These are phyloP conservation scores for Sindora glabra DNA, from an alignment of 306 rosid genomes.

Conservation along the genomic window DNA sequence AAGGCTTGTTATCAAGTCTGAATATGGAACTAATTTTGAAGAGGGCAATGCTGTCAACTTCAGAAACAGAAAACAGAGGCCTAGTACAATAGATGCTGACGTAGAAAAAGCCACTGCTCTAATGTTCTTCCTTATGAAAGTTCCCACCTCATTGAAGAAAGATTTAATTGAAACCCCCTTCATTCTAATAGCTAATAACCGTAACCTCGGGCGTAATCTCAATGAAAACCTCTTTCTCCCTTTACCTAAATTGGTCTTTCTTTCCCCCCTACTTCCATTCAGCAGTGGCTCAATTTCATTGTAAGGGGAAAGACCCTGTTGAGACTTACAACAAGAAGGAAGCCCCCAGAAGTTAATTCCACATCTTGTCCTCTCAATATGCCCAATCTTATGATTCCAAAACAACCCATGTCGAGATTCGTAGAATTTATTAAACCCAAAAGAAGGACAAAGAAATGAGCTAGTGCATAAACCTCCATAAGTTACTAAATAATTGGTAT, in stretches of 20 bases:
- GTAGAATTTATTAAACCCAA: conserved; percentile 20
- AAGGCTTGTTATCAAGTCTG: conserved; percentile 62
- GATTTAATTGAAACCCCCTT: conserved; percentile 49
- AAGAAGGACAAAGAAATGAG: conserved; percentile 29
- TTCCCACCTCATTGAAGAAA: conserved; percentile 36
- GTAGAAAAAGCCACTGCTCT: conserved; percentile 47
- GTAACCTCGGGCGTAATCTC: conserved; percentile 74
- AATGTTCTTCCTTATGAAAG: conserved; percentile 52
- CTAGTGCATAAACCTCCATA: conserved; percentile 28
- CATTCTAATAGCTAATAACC: conserved; percentile 52
- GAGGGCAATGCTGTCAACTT: conserved; percentile 61
- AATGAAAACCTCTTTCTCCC: conserved; percentile 55
- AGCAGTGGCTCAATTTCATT: conserved; percentile 36
- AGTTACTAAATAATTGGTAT: conserved; percentile 35
- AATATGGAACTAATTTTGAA: conserved; percentile 71
- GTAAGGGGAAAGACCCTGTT: conserved; percentile 35
- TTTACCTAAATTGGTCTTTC: conserved; percentile 34
- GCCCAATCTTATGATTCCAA: conserved; percentile 24
- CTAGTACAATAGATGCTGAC: conserved; percentile 49
- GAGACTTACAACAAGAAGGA: conserved; percentile 30
- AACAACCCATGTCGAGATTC: conserved; percentile 30
- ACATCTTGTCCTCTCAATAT: conserved; percentile 17
- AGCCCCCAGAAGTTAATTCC: conserved; percentile 29
- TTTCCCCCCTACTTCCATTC: conserved; percentile 38
- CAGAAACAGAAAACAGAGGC: conserved; percentile 59